Evolutionary conservation across 352 stramenopile species (phyloP), one percentile per base, ranked within the genome.

Genomic region (Paralagenidium karlingii): DNA sequence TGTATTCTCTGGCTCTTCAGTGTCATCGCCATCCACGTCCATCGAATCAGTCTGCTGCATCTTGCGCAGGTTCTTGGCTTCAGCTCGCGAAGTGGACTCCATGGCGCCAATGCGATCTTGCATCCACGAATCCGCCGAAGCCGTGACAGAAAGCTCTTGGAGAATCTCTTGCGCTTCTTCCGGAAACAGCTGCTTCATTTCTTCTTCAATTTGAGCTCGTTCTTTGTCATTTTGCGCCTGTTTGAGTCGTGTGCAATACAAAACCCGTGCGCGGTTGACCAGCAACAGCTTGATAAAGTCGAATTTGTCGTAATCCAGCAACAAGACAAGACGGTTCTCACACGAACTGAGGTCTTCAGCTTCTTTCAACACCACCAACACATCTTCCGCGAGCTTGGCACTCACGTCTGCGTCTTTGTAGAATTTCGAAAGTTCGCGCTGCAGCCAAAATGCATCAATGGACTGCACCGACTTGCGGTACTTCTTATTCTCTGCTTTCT

Each of bases 291-390:
- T 98, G 64, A 99, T 98, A 25, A 99, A 96, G 27, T 98, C 93
- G 52, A 99, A 99, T 47, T 98, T 96, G 60, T 99, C 96, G 57
- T 98, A 98, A 45, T 96, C 95, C 29, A 99, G 60, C 5, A 99
- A 52, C 30, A 98, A 56, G 26, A 99, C 82, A 1, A 99, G 77
- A 40, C 90, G 79, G 63, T 99, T 99, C 55, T 99, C 96, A 47
- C 90, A 97, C 27, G 74, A 69, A 43, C 78, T 84, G 13, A 91
- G 45, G 36, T 91, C 77, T 0, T 66, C 69, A 5, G 58, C 58
- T 42, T 89, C 73, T 28, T 67, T 68, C 9, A 92, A 25, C 26
- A 88, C 75, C 15, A 30, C 43, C 27, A 92, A 40, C 22, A 98
- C 88, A 38, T 98, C 69, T 39, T 96, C 89, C 0, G 94, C 88